Evolutionary conservation across 2,329 filamentous ascomycete species (phyloP).

Genomic region (Phyllosticta citrichinensis): DNA sequence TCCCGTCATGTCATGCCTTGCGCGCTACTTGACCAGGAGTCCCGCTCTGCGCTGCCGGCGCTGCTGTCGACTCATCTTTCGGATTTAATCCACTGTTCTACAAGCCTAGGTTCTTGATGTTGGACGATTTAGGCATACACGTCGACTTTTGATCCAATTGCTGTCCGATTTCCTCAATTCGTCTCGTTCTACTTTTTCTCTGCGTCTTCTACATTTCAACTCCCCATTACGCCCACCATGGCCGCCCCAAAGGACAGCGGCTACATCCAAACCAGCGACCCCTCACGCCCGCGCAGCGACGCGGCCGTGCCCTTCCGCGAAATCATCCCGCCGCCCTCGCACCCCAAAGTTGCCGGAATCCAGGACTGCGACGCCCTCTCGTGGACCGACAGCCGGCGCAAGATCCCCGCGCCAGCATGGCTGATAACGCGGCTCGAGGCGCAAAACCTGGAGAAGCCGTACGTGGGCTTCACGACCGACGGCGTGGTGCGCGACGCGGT

Average conservation of each 20-base stretch:
- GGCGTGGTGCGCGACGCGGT: slow-evolving; percentile 32
- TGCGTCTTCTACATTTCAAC: no score
- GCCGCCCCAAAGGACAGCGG: slow-evolving; percentile 22
- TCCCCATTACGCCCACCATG: neutral
- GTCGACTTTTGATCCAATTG: neutral
- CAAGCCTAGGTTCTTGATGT: neutral
- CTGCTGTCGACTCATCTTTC: neutral
- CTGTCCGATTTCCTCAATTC: neutral
- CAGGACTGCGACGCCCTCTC: slow-evolving; percentile 6
- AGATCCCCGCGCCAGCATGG: slow-evolving; percentile 47
- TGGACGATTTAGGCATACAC: neutral
- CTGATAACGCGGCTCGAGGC: slow-evolving; percentile 35
- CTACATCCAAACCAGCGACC: slow-evolving; percentile 9
- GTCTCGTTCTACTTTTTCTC: no score
- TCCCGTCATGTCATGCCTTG: neutral
- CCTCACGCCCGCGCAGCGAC: slow-evolving; percentile 6
- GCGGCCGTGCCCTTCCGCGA: slow-evolving; percentile 12
- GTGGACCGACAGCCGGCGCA: slow-evolving; percentile 14
- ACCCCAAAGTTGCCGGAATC: slow-evolving; percentile 11
- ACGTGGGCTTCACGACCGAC: slow-evolving; percentile 59
- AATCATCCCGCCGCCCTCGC: slow-evolving; percentile 9
- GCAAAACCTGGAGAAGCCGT: slow-evolving; percentile 48
- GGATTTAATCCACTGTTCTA: no score
- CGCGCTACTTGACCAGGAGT: neutral
- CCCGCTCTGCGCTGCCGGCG: no score